Conservation (phyloP, 2,329 filamentous ascomycete genomes). For the Claviceps purpurea region DNA sequence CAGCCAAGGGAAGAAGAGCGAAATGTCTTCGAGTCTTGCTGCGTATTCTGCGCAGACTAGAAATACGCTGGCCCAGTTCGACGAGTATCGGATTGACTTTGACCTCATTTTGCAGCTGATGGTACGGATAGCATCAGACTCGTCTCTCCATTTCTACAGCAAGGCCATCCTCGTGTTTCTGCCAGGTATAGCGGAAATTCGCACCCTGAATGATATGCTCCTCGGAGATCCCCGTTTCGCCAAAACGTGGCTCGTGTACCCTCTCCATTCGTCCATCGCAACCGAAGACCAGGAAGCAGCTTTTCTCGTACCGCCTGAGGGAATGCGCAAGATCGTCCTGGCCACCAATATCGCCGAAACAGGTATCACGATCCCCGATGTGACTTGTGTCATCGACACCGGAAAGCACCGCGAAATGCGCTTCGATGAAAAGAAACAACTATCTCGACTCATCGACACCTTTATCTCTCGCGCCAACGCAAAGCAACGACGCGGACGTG, state of each 20-base stretch:
- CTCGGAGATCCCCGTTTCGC: slow-evolving; percentile 63
- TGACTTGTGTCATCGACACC: slow-evolving; percentile 92
- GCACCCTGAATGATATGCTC: slow-evolving; percentile 75
- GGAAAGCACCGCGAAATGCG: slow-evolving; percentile 97
- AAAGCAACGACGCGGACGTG: slow-evolving; percentile 85
- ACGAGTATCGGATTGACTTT: slow-evolving; percentile 88
- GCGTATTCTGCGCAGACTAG: slow-evolving; percentile 66
- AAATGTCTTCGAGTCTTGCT: slow-evolving; percentile 51
- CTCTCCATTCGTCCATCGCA: slow-evolving; percentile 86
- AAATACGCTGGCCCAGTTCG: slow-evolving; percentile 60
- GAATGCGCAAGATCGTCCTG: slow-evolving; percentile 82
- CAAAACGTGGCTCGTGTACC: slow-evolving; percentile 71
- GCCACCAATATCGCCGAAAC: slow-evolving; percentile 98
- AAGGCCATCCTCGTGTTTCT: slow-evolving; percentile 90
- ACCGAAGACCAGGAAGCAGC: slow-evolving; percentile 94
- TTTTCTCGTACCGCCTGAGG: slow-evolving; percentile 71
- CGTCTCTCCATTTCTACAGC: slow-evolving; percentile 57
- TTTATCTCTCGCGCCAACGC: slow-evolving; percentile 95
- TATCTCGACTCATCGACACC: slow-evolving; percentile 81
- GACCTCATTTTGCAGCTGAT: slow-evolving; percentile 73
- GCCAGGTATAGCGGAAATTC: slow-evolving; percentile 86
- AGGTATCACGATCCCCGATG: slow-evolving; percentile 94
- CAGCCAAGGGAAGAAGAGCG: slow-evolving; percentile 37
- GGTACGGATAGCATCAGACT: slow-evolving; percentile 56
- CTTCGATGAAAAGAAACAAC: slow-evolving; percentile 83